phyloP scores from a whole-genome alignment of 164 flowering plant species.

The Stephania yunnanensis region DNA sequence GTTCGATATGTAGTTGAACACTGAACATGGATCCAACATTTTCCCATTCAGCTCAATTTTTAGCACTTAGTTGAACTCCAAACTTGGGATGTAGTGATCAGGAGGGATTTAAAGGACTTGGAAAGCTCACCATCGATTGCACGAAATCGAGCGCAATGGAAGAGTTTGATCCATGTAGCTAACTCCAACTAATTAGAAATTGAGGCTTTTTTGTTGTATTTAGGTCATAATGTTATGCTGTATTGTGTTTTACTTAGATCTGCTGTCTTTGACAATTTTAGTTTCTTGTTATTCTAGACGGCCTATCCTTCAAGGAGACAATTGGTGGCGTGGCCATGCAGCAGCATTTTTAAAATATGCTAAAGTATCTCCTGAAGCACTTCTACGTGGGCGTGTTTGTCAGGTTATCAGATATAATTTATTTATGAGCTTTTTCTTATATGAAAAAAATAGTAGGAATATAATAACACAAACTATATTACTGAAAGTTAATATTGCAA shows the following conservation, averaged over 20 bases:
- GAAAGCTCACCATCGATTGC: too few relatives aligned
- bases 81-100: too few relatives aligned
- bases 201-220: too few relatives aligned
- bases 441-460: not conserved
- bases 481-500: not conserved
- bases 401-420: conserved; percentile 35
- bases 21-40: too few relatives aligned
- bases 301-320: conserved; percentile 78
- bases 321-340: conserved; percentile 96
- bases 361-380: conserved; percentile 49
- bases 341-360: conserved; percentile 69
- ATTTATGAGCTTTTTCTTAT: not conserved
- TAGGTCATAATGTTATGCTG: too few relatives aligned
- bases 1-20: too few relatives aligned
- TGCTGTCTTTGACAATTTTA: conserved; percentile 9
- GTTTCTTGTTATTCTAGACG: conserved; percentile 31
- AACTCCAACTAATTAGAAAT: too few relatives aligned
- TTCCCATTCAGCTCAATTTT: too few relatives aligned
- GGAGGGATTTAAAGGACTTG: too few relatives aligned
- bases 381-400: conserved; percentile 67
- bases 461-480: not conserved
- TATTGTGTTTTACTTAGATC: not conserved
- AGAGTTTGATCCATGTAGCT: too few relatives aligned
- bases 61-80: too few relatives aligned
- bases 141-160: too few relatives aligned